phyloP scores from a whole-genome alignment of 129 eudicot genomes.

The Saposhnikovia divaricata region DNA sequence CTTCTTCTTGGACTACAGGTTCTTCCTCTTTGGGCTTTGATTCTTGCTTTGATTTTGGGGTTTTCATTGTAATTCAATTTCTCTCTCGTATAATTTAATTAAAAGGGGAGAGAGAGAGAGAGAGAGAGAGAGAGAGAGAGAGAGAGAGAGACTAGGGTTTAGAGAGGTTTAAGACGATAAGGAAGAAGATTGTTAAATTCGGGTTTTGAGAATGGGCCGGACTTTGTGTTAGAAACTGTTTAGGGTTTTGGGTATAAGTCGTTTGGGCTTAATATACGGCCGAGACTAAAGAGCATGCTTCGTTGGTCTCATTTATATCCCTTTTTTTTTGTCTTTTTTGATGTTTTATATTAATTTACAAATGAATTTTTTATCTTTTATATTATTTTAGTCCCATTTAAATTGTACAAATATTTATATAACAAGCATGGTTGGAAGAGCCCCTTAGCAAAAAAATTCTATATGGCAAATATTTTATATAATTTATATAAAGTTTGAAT shows the following conservation, averaged over 20 bases:
- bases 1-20: not conserved
- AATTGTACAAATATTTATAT: too few relatives aligned
- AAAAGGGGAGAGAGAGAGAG: not conserved
- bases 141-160: constrained; percentile 7
- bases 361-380: too few relatives aligned
- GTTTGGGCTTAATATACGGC: too few relatives aligned
- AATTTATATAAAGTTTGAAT: too few relatives aligned
- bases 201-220: not conserved
- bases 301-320: too few relatives aligned
- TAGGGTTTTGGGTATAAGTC: not conserved
- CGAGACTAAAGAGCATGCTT: too few relatives aligned
- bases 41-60: not conserved
- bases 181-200: not conserved
- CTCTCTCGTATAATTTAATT: not conserved
- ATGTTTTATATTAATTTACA: too few relatives aligned
- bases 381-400: too few relatives aligned
- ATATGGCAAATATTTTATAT: too few relatives aligned
- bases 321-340: too few relatives aligned
- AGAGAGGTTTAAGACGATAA: constrained; percentile 1
- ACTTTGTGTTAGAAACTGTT: not conserved
- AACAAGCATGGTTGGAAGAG: too few relatives aligned
- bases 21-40: constrained; percentile 3
- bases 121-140: not conserved
- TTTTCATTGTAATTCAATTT: not conserved
- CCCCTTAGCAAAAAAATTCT: too few relatives aligned